Evolutionary conservation across 169 alveolate genomes (phyloP), one percentile per base, ranked within the genome.

Genomic region (Eimeria tenella): DNA sequence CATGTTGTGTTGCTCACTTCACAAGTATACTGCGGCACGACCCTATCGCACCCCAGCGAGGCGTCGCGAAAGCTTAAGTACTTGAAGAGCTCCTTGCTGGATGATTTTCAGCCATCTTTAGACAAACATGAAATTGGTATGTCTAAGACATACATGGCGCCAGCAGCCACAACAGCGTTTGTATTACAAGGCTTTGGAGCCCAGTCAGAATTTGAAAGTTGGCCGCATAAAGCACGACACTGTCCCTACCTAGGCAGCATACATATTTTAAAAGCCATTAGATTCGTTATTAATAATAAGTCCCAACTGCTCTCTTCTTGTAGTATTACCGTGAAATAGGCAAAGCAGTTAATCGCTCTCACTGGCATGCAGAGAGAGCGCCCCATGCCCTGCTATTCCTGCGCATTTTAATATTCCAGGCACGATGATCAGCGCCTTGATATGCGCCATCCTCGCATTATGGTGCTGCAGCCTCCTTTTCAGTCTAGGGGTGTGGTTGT

Each of bases 11-110:
- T 23, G 25, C 62, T 4, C 15, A 25, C 42, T 25, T 60, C 62
- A 60, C 62, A 60, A 84, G 91, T 84, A 56, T 84, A 84, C 91
- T 84, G 91, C 63, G 91, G 91, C 91, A 84, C 79, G 79, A 84
- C 91, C 75, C 31, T 84, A 63, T 84, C 91, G 31, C 91, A 84
- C 65, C 91, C 91, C 50, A 58, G 81, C 17, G 91, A 84, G 63
- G 91, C 91, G 63, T 84, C 91, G 17, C 81, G 91, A 17, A 84
- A 84, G 63, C 77, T 84, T 56, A 60, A 84, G 79, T 84, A 84
- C 53, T 62, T 84, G 50, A 84, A 84, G 63, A 84, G 91, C 79
- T 84, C 91, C 60, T 23, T 84, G 79, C 52, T 84, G 79, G 91
- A 84, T 62, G 91, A 84, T 62, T 84, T 84, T 6, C 75, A 77